Conservation (phyloP, 2,329 filamentous ascomycete species). For the Myriosclerotinia scirpicola region DNA sequence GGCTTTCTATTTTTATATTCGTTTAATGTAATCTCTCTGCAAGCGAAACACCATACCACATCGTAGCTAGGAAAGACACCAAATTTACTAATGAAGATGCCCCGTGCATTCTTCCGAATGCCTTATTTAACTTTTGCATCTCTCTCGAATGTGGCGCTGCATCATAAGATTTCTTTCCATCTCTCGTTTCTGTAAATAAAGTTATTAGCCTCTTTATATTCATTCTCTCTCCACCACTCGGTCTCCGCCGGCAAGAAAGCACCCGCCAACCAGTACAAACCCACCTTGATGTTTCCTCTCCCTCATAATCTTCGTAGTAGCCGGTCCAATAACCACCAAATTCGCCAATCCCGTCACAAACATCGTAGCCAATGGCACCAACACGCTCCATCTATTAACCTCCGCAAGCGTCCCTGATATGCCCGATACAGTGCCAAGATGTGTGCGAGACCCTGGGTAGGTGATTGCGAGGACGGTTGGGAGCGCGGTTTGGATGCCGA, state of each 20-base stretch:
- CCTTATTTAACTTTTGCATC: conserved; percentile 78
- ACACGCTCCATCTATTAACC: conserved; percentile 61
- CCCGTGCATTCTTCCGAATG: conserved; percentile 78
- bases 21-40: conserved; percentile 36
- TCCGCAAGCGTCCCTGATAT: conserved; percentile 58
- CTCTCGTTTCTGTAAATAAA: conserved; percentile 66
- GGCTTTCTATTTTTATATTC: neutral
- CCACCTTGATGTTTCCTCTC: conserved; percentile 76
- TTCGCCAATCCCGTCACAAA: conserved; percentile 73
- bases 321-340: conserved; percentile 68
- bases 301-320: conserved; percentile 72
- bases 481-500: conserved; percentile 74
- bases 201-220: neutral
- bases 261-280: conserved; percentile 33
- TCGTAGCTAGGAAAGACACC: conserved; percentile 62
- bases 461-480: conserved; percentile 75
- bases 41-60: conserved; percentile 78
- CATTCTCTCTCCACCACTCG: conserved; percentile 4
- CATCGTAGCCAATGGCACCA: conserved; percentile 68
- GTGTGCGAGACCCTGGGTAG: conserved; percentile 62
- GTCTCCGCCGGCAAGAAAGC: neutral
- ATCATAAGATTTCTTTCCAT: conserved; percentile 86
- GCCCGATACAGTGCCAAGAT: conserved; percentile 45
- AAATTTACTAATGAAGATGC: conserved; percentile 79
- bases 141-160: conserved; percentile 75